Conservation (phyloP, 768 basidiomycete species). For the Boletellus sp. region DNA sequence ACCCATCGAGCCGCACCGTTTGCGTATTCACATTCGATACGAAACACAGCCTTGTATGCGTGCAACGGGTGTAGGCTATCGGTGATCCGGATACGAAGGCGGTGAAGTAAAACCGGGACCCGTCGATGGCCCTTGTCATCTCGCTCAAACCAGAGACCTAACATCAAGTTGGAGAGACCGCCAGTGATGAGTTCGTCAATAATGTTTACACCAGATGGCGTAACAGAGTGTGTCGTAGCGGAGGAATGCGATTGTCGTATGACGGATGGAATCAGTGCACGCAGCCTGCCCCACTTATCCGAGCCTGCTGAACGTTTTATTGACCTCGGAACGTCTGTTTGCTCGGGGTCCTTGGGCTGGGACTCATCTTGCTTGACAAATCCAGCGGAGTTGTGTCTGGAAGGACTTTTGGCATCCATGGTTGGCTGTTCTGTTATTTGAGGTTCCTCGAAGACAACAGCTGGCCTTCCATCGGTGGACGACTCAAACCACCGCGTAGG, state of each 20-base stretch:
- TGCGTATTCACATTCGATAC: conserved; percentile 95
- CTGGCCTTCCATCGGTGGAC: conserved; percentile 44
- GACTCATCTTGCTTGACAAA: conserved; percentile 1
- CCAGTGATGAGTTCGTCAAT: conserved; percentile 80
- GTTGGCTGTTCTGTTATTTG: conserved; percentile 18
- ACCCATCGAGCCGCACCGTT: conserved; percentile 93
- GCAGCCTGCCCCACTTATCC: conserved; percentile 61
- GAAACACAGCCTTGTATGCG: conserved; percentile 73
- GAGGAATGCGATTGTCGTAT: conserved; percentile 34
- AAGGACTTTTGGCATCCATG: conserved; percentile 24
- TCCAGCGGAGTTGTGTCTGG: conserved; percentile 6
- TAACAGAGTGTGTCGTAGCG: conserved; percentile 43
- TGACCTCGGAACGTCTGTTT: conserved; percentile 11
- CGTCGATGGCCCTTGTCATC: conserved; percentile 84
- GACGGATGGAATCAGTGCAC: conserved; percentile 61
- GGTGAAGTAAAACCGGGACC: conserved; percentile 73
- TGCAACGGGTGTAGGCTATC: conserved; percentile 84
- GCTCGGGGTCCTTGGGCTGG: conserved; percentile 4
- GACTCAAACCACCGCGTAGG: conserved; percentile 54
- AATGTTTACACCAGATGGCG: conserved; percentile 61
- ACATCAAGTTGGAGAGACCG: conserved; percentile 73
- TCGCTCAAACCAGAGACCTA: conserved; percentile 80
- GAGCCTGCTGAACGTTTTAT: conserved; percentile 22
- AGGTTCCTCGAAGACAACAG: conserved; percentile 29
- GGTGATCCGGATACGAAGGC: conserved; percentile 78